Conservation (phyloP, 2,329 filamentous ascomycete genomes). For the Aureobasidium melanogenum region DNA sequence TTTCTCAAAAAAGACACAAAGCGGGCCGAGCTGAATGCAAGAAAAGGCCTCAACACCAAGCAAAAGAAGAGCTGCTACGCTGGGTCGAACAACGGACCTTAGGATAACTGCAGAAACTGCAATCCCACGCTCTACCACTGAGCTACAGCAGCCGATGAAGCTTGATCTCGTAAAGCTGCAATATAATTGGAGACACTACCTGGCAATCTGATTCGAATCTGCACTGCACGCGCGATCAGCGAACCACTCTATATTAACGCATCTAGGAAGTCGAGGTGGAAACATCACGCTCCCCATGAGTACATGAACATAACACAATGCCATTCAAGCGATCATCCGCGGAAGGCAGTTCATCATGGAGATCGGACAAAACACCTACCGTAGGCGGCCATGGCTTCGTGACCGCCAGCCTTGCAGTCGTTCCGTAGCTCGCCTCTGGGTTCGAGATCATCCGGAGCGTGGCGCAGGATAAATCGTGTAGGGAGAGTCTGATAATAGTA, state of each 20-base stretch:
- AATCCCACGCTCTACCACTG: slow-evolving; percentile 14
- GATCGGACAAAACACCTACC: background rate
- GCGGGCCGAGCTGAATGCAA: too few species aligned
- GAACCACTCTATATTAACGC: too few species aligned
- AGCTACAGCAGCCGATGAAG: slow-evolving; percentile 10
- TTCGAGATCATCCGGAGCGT: background rate
- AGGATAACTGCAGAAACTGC: slow-evolving; percentile 11
- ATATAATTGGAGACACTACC: background rate
- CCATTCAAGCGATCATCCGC: background rate
- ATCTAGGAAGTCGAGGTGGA: background rate
- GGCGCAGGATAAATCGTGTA: background rate
- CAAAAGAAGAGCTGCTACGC: slow-evolving; percentile 11
- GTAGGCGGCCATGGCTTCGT: background rate
- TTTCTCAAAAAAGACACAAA: background rate
- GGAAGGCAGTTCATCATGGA: background rate
- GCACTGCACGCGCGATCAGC: too few species aligned
- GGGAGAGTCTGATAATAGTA: background rate
- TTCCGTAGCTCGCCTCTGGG: background rate
- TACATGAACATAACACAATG: background rate
- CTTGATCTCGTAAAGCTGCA: too few species aligned
- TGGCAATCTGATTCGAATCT: too few species aligned
- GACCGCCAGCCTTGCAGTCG: background rate
- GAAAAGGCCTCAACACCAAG: background rate
- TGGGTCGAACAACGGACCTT: slow-evolving; percentile 13
- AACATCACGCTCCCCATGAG: background rate